Evolutionary conservation across 106 monocot genomes (phyloP), one percentile per base, ranked within the genome.

Genomic region (Platanthera guangdongensis): DNA sequence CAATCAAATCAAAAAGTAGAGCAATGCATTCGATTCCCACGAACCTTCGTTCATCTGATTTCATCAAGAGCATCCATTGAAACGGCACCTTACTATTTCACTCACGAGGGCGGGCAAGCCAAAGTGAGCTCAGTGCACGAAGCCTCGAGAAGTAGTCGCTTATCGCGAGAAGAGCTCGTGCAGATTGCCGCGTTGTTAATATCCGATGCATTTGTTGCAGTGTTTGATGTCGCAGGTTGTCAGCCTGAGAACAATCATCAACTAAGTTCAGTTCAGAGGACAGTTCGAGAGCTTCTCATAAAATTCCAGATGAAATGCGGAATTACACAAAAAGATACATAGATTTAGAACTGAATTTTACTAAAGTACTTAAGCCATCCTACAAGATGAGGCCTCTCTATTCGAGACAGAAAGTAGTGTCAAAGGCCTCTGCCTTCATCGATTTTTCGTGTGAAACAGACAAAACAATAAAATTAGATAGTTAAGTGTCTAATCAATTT

Each of bases 41-140:
- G 55, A 55, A 13, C 55, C 55, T 16, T 55, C 15, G 55, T 15
- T 13, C 55, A 62, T 22, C 62, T 62, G 62, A 55, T 15, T 55
- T 16, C 55, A 55, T 55, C 18, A 12, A 25, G 65, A 65, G 7
- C 11, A 65, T 32, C 32, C 32, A 62, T 62, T 19, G 22, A 65
- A 32, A 12, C 32, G 7, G 0, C 22, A 65, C 10, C 21, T 0
- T 65, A 3, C 45, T 11, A 15, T 32, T 75, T 83, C 49, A 85
- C 22, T 89, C 89, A 10, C 65, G 51, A 45, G 89, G 89, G 5
- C 89, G 77, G 22, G 89, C 89, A 39, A 89, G 86, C 89, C 89
- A 89, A 4, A 89, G 86, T 22, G 89, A 89, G 79, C 89, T 89
- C 62, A 89, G 59, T 0, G 89, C 89, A 57, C 89, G 89, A 25